Percentiles rank a stretch among this genome's conserved stretches.
Evolutionary conservation across 108 stramenopile species (phyloP).

Genomic region (Mediolabrus comicus): DNA sequence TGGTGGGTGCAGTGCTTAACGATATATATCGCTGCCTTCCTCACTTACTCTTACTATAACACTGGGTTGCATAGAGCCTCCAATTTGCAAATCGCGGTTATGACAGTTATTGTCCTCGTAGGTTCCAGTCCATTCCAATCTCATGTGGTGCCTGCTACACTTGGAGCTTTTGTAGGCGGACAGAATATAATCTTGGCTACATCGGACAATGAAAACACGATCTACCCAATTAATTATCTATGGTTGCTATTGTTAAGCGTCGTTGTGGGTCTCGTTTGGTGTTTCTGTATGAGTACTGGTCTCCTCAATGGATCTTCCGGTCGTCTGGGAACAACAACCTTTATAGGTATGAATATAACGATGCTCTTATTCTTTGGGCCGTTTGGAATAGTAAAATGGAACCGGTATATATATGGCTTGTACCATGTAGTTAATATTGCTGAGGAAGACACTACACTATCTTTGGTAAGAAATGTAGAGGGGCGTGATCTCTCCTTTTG

Average conservation of each 20-base stretch:
- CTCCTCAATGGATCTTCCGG: conserved; percentile 47
- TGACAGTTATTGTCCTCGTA: conserved; percentile 48
- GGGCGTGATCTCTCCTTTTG: too few relatives aligned
- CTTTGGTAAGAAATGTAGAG: too few relatives aligned
- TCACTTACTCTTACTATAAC: conserved; percentile 46
- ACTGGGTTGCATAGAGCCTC: conserved; percentile 3
- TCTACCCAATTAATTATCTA: conserved; percentile 14
- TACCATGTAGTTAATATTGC: conserved; percentile 25
- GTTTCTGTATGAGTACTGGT: conserved; percentile 10
- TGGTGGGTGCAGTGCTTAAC: conserved; percentile 40
- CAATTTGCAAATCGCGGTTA: conserved; percentile 52
- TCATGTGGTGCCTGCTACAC: conserved; percentile 37
- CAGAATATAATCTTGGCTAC: conserved; percentile 51
- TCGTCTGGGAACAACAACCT: conserved; percentile 49
- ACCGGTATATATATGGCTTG: conserved; percentile 55
- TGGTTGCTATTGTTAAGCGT: conserved; percentile 40
- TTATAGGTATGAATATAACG: conserved; percentile 51
- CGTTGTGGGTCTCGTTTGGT: conserved; percentile 35
- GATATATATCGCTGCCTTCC: conserved; percentile 25
- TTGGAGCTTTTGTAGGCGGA: conserved; percentile 54
- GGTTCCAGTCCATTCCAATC: conserved; percentile 37
- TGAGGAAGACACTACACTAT: conserved; percentile 32
- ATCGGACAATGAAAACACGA: conserved; percentile 1
- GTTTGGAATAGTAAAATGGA: conserved; percentile 47
- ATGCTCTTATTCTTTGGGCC: conserved; percentile 38